Evolutionary conservation across 352 stramenopile genomes (phyloP), one percentile per base, ranked within the genome.

Genomic region (Pythium rishiriense): DNA sequence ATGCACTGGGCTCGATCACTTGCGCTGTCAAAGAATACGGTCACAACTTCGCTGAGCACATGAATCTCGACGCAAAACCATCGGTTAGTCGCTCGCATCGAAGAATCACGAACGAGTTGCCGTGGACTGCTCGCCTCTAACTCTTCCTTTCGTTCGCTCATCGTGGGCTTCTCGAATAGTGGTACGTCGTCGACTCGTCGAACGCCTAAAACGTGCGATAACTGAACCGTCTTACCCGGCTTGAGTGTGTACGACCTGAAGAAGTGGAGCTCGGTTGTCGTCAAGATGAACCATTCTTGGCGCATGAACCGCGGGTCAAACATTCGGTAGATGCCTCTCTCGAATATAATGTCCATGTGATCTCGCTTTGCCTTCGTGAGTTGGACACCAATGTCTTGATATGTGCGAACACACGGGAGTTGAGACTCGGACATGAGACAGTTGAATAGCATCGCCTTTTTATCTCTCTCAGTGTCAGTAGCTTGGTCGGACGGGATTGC

Each of bases 201-300:
- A 0, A 91, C 69, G 25, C 73, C 63, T 6, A 91, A 66, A 8
- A 93, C 66, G 19, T 89, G 70, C 1, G 66, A 63, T 15, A 91
- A 55, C 1, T 70, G 58, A 2, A 94, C 37, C 0, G 64, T 74
- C 45, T 85, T 73, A 11, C 62, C 66, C 3, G 85, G 61, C 25
- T 67, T 59, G 12, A 87, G 55, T 1, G 85, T 79, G 58, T 78
- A 94, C 0, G 85, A 92, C 10, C 85, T 69, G 52, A 87, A 91
- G 59, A 88, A 90, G 21, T 78, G 72, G n/a, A 94, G 48, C 19
- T 87, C 58, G 19, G 66, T 73, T 0, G 69, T 78, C 24, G 83
- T 81, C 25, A 94, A 58, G 21, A 85, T 71, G 51, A 88, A 64
- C 81, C 84, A 94, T 58, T 94, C 85, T 47, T 94, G 85, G 2